A percentile compares a stretch with the other conserved stretches of the same genome.
These are phyloP conservation scores for Bipolaris zeicola DNA, from an alignment of 2,329 filamentous ascomycete genomes.

Conservation along the genomic window DNA sequence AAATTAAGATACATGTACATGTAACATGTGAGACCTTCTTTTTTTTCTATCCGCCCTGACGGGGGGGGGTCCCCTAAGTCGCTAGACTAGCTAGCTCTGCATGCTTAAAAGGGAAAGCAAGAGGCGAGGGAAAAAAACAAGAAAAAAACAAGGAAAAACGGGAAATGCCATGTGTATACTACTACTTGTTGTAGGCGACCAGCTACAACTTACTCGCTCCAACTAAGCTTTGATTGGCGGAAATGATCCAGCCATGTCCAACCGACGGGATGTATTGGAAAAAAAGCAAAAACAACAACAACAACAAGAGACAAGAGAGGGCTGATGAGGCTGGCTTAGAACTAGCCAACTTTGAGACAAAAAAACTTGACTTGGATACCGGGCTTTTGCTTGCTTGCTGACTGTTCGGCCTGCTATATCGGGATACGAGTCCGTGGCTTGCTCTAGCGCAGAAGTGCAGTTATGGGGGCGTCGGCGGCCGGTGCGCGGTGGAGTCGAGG, in stretches of 20 bases:
- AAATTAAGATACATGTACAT: too few relatives aligned
- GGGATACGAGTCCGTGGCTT: slow-evolving; percentile 2
- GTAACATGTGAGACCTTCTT: too few relatives aligned
- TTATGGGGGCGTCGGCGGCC: background rate
- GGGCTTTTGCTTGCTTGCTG: slow-evolving; percentile 1
- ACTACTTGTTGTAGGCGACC: background rate
- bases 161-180: background rate
- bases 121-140: too few relatives aligned
- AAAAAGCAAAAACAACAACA: too few relatives aligned
- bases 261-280: too few relatives aligned
- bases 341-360: too few relatives aligned
- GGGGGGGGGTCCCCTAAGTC: too few relatives aligned
- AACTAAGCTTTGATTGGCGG: slow-evolving; percentile 11
- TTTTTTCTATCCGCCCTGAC: too few relatives aligned
- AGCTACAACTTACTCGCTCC: background rate
- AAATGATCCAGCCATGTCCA: background rate
- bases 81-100: too few relatives aligned
- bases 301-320: background rate
- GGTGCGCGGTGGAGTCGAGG: background rate
- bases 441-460: background rate
- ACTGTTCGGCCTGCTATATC: slow-evolving; percentile 13
- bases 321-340: background rate
- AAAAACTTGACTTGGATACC: background rate
- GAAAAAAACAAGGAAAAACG: background rate
- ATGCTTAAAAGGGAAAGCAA: too few relatives aligned